phyloP scores from a whole-genome alignment of 2,329 filamentous ascomycete genomes.

The Ophiosphaerella korrae region DNA sequence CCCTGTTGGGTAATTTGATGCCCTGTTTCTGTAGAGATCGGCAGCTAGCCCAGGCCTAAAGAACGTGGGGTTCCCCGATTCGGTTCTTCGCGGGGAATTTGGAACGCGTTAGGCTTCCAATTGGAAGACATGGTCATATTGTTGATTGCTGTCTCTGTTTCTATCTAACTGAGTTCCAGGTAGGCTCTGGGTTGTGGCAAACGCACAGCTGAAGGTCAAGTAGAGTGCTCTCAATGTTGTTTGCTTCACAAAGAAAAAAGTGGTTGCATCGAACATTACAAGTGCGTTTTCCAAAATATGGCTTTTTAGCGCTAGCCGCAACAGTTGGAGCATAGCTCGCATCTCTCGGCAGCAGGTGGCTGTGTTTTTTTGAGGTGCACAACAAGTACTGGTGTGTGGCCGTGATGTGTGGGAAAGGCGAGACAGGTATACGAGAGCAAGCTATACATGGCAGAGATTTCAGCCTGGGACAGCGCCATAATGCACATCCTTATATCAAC shows the following conservation, averaged over 20 bases:
- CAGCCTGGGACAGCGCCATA: background rate
- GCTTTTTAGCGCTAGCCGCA: constrained; percentile 3
- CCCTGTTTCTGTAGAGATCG: constrained; percentile 19
- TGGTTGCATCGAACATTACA: constrained; percentile 9
- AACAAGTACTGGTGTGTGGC: background rate
- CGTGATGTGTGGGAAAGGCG: no score
- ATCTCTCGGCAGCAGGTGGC: no score
- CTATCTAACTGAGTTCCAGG: constrained; percentile 10
- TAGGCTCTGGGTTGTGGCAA: constrained; percentile 9
- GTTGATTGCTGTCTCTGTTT: constrained; percentile 16
- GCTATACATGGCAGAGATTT: background rate
- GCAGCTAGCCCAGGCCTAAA: constrained; percentile 20
- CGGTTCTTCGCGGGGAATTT: constrained; percentile 9
- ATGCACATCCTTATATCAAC: constrained; percentile 1
- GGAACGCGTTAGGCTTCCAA: background rate
- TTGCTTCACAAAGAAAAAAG: constrained; percentile 10
- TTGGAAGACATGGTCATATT: no score
- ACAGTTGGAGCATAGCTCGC: background rate
- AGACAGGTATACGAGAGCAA: no score
- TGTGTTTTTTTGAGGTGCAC: background rate
- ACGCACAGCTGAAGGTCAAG: constrained; percentile 2
- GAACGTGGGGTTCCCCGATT: constrained; percentile 24
- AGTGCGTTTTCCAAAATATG: constrained; percentile 1
- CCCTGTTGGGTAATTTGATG: constrained; percentile 17
- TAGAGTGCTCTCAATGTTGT: constrained; percentile 4